Evolutionary conservation across 352 stramenopile species (phyloP).

Genomic region (Globisporangium viniferum): DNA sequence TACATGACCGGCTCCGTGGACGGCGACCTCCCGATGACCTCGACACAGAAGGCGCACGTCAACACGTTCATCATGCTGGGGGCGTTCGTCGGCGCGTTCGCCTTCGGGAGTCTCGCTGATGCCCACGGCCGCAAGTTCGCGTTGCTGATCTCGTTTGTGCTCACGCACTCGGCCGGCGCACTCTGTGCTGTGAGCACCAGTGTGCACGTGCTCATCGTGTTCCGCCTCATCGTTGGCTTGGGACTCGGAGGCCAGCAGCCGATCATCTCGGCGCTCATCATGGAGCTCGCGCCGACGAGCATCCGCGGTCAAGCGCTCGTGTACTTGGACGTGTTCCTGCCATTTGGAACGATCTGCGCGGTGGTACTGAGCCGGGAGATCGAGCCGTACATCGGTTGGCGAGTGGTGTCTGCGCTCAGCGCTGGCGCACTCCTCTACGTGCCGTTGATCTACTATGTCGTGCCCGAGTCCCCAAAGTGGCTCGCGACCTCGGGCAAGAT

Average conservation of each 20-base stretch:
- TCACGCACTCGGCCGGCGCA: conserved; percentile 35
- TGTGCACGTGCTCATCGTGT: conserved; percentile 22
- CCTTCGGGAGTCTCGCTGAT: conserved; percentile 51
- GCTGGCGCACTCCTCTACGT: conserved; percentile 15
- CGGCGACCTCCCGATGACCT: background rate
- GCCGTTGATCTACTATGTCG: conserved; percentile 24
- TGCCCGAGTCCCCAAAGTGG: conserved; percentile 71
- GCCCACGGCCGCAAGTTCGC: conserved; percentile 41
- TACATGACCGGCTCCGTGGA: background rate
- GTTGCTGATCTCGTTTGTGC: conserved; percentile 31
- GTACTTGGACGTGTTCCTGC: conserved; percentile 34
- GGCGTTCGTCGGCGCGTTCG: conserved; percentile 33
- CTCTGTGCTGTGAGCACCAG: conserved; percentile 30
- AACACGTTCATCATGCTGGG: conserved; percentile 22
- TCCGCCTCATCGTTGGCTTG: conserved; percentile 36
- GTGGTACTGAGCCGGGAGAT: conserved; percentile 32
- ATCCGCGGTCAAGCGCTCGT: conserved; percentile 44
- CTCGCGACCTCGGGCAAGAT: conserved; percentile 48
- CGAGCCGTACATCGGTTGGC: conserved; percentile 21
- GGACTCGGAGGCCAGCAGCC: conserved; percentile 51
- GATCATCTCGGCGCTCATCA: conserved; percentile 36
- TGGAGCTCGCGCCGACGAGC: conserved; percentile 55
- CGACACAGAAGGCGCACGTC: background rate
- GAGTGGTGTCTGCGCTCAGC: conserved; percentile 12
- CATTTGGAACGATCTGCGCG: conserved; percentile 29